Base-by-base conservation (phyloP, 371 early-diverging fungal species). In the Syncephalastrum contaminatum region DNA sequence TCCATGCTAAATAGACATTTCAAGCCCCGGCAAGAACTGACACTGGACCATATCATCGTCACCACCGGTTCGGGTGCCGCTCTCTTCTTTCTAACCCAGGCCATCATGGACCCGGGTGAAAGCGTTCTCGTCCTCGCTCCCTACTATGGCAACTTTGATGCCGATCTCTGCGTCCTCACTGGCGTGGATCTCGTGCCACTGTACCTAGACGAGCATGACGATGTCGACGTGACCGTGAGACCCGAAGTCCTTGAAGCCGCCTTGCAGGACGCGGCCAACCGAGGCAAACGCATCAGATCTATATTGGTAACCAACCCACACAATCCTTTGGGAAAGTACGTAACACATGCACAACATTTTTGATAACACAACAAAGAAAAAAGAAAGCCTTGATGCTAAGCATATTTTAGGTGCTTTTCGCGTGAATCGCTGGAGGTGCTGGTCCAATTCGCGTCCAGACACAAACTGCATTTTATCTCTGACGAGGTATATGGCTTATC, bases 401-500 rank as follows among this genome's bases (percentile, higher is more conserved):
- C n/a, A 46, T 16, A 15, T 25, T 12, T 51, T 51, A 72, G 79
- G 64, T 77, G 72, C 58, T 87, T 76, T 56, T 62, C 86, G 6
- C 73, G 58, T 6, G 63, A 72, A 15, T 69, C 81, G 18, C 41
- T 94, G 24, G 66, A 81, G n/a, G 62, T 62, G 4, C 71, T 86
- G 53, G 62, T 89, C 4, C 52, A 53, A 19, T 91, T 88, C 64
- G 87, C 88, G 3, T 73, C 77, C 25, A 62, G 60, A 39, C 81
- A 88, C 54, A 58, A 75, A n/a, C 51, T 94, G 10, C 91, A 88
- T 58, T 69, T 85, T n/a, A 63, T 91, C 6, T 74, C 81, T 58
- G 94, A 94, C 63, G 94, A 94, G 59, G 87, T 94, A 22, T 94
- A 92, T 67, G 91, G 85, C 7, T 68, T 92, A 12, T 88, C 90